Evolutionary conservation across 148 eudicot genomes (phyloP).

Genomic region (Suaeda aralocaspica): DNA sequence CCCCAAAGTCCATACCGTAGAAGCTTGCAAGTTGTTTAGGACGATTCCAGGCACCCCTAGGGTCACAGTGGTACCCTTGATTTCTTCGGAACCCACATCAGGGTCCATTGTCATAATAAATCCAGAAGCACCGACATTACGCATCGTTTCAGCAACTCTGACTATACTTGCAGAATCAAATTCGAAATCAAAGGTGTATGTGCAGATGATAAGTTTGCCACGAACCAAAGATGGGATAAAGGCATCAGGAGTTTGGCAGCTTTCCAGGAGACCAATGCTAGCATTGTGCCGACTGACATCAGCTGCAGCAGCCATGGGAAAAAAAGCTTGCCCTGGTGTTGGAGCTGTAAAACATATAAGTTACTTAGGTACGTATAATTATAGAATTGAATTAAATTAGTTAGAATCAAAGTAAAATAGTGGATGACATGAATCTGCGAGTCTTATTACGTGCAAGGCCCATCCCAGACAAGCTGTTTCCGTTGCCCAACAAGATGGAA

Average conservation of each 20-base stretch:
- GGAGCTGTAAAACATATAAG: slow-evolving; percentile 40
- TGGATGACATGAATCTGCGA: neutral
- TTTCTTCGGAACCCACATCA: slow-evolving; percentile 47
- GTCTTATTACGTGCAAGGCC: slow-evolving; percentile 54
- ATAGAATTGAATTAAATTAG: neutral
- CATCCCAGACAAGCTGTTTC: slow-evolving; percentile 45
- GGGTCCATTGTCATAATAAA: slow-evolving; percentile 65
- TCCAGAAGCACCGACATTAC: slow-evolving; percentile 50
- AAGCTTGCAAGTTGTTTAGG: slow-evolving; percentile 50
- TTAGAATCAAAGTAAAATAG: neutral
- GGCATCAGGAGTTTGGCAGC: slow-evolving; percentile 48
- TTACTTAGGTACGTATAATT: neutral
- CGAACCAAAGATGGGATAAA: slow-evolving; percentile 42
- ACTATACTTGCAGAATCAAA: slow-evolving; percentile 49
- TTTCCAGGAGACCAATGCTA: slow-evolving; percentile 40
- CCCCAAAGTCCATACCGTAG: slow-evolving; percentile 37
- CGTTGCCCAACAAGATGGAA: slow-evolving; percentile 44
- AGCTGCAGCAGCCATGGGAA: slow-evolving; percentile 55
- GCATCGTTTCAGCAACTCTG: slow-evolving; percentile 48
- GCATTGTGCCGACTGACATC: slow-evolving; percentile 45
- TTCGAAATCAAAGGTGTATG: slow-evolving; percentile 57
- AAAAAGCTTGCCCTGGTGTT: slow-evolving; percentile 39
- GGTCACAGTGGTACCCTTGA: slow-evolving; percentile 52
- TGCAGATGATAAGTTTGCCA: slow-evolving; percentile 61
- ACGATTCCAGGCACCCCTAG: slow-evolving; percentile 47